Evolutionary conservation across 2,329 filamentous ascomycete species (phyloP), one percentile per base, ranked within the genome.

Genomic region (Aspergillus chevalieri): DNA sequence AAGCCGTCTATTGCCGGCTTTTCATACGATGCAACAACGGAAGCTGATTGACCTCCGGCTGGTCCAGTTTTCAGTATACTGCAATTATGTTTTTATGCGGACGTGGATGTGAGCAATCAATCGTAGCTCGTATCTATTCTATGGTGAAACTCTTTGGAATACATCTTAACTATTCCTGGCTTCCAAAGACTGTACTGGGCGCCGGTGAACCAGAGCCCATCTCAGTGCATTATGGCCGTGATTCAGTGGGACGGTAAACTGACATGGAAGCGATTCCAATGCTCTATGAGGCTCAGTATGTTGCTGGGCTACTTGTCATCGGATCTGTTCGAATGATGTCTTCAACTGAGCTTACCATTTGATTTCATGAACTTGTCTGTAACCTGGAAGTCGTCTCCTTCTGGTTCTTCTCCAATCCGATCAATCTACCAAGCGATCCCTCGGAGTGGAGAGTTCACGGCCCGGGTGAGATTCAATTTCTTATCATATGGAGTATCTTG

Each of bases 41-140:
- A 12, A 10, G 5, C 9, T 30, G 8, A 28, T 4, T n/a, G 17
- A 9, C 5, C 15, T 15, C 45, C 46, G 30, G 43, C 44, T 49
- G 30, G 14, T 15, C 43, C 15, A 15, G 24, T 30, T 50, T 49
- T 47, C 24, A 14, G 28, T 44, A 43, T 42, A 43, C 38, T 36
- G 26, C 38, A 46, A 38, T 19, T 30, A 15, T 33, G 14, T 44
- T 43, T 26, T 34, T 43, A 52, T 3, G 2, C 14, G 0, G 14
- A 14, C 2, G 14, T 15, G 14, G 33, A 15, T 4, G 15, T 36
- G 33, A 6, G 6, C 2, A 2, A 36, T 15, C 33, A 36, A 36
- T 36, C 15, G 8, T 12, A 36, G 8, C 14, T 4, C 12, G 14
- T 15, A 1, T 14, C 33, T 15, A 36, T 14, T 15, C 15, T 36